A percentile compares a stretch with the other conserved stretches of the same genome.
These are phyloP conservation scores for Cynara cardunculus DNA, from an alignment of 129 eudicot species.

Conservation along the genomic window DNA sequence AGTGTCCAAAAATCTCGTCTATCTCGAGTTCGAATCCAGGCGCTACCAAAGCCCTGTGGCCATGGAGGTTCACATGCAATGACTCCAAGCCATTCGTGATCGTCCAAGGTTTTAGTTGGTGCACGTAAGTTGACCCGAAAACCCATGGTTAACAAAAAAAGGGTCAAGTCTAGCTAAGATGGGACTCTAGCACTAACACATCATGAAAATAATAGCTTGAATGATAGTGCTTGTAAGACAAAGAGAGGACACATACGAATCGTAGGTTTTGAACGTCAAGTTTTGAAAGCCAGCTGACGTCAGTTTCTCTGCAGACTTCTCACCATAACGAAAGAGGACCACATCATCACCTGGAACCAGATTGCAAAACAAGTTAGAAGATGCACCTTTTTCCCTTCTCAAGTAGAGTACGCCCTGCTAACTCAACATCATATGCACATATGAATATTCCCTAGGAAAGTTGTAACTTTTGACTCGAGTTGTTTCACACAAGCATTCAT, in stretches of 20 bases:
- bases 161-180: neutral
- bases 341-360: constrained; percentile 76
- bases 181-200: neutral
- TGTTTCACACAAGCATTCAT: too few species aligned
- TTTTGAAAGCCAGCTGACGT: constrained; percentile 57
- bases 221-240: neutral
- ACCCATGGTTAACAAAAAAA: too few species aligned
- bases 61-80: too few species aligned
- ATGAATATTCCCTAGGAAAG: neutral
- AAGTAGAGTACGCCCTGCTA: too few species aligned
- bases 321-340: constrained; percentile 66
- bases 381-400: neutral
- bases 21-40: too few species aligned
- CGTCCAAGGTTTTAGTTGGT: too few species aligned
- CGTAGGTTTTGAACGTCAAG: constrained; percentile 67
- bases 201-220: neutral
- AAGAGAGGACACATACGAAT: constrained; percentile 41
- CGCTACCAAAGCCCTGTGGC: too few species aligned
- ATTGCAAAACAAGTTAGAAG: constrained; percentile 10
- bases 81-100: too few species aligned
- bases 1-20: too few species aligned
- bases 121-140: too few species aligned
- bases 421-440: neutral
- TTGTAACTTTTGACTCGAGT: too few species aligned
- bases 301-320: constrained; percentile 58